Evolutionary conservation across 371 early-diverging fungal genomes (phyloP), one percentile per base, ranked within the genome.

Genomic region (Mucor indicus): DNA sequence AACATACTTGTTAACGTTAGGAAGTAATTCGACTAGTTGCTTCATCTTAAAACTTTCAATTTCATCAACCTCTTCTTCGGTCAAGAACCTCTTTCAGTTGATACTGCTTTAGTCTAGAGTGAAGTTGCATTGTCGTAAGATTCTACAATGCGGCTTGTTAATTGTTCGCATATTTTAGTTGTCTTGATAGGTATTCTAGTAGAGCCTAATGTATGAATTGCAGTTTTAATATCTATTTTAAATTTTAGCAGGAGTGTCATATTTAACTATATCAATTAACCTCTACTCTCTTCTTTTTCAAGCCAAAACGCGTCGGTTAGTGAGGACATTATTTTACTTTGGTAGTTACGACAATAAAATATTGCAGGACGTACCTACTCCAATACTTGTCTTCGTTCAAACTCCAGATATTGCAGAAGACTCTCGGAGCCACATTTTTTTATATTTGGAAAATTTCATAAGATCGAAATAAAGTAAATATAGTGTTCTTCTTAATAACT

Each of bases 1-100:
- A 33, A 52, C 39, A 39, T 39, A 45, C 1, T 52, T 11, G 5
- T 52, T 31, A 15, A 45, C 38, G 3, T 38, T 17, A 24, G 19
- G 6, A 7, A 40, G 40, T 15, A 46, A 38, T 27, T 16, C 25
- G 19, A 22, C 47, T 40, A 46, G 22, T 21, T 33, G 39, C 35
- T 47, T 46, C 17, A 15, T 31, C 19, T 53, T 45, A 20, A n/a
- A 45, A 11, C 23, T 45, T 27, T 20, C 15, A 25, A 46, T 24
- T 50, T 46, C 53, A 20, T 45, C 24, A 35, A 42, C 41, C 27
- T 46, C 47, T 40, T 46, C 41, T 41, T 32, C 25, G 8, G 41
- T 53, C 40, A 47, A 46, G 22, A 35, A 53, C 33, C 46, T 53
- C 13, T 41, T 45, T 42, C 47, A 46, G 30, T 15, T 53, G 39